Evolutionary conservation across 2,329 filamentous ascomycete genomes (phyloP), one percentile per base, ranked within the genome.

Genomic region (Aurifilum marmelostoma): DNA sequence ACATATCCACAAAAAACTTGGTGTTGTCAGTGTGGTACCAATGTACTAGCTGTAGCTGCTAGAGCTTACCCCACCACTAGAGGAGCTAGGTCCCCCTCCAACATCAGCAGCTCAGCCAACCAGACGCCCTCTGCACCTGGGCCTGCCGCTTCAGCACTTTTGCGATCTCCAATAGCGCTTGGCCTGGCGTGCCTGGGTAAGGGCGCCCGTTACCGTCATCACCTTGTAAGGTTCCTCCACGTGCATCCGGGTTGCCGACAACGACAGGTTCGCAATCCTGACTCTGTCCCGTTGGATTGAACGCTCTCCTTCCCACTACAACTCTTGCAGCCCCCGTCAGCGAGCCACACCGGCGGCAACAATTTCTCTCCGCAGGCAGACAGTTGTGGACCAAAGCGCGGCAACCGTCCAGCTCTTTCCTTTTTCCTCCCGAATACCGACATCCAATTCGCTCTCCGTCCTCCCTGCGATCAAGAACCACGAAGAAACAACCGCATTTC

Each of bases 211-310:
- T 24, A 47, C 39, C 37, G 39, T 47, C 61, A 47, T 50, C 61
- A 50, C 27, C 18, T 63, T 4, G 61, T 41, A 50, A 59, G 56
- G 39, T 34, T 39, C 61, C 16, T 32, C 41, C 60, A 43, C 60
- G 11, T 63, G 61, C 61, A 63, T 29, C 61, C 27, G 50, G 61
- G 16, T 34, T 63, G 41, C 61, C 41, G 61, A 32, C 61, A 24
- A 63, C 61, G 61, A 47, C 43, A 47, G 43, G 41, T 50, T 29
- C 41, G 34, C 39, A 50, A 50, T 47, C 61, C 61, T 24, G 18
- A 24, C 27, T 34, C 43, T 16, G 47, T 39, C 5, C 50, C 21
- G 24, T 29, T 50, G 34, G 37, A 43, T 62, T 11, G 37, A 39
- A 43, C n/a, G n/a, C n/a, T n/a, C 37, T 34, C 18, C 24, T 34